Percentiles rank a stretch among this genome's conserved stretches.
These are phyloP conservation scores for Leishmania gerbilli DNA, from an alignment of 208 protist species.

Conservation along the genomic window DNA sequence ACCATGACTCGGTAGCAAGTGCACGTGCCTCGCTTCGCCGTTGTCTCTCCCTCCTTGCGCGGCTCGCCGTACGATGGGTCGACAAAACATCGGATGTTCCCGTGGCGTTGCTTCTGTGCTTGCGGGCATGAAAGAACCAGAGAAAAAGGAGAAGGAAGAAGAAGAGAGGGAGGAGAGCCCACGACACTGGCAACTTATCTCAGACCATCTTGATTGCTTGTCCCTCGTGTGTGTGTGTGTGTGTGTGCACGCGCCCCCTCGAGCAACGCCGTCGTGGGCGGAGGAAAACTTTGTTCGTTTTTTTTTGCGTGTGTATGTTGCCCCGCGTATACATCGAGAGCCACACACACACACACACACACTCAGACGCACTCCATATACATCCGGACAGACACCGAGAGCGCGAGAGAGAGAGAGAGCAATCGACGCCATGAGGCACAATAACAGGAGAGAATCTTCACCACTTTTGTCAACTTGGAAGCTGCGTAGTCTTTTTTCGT, in stretches of 20 bases:
- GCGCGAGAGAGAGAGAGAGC: background rate
- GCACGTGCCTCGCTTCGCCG: background rate
- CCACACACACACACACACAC: background rate
- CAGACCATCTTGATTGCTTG: background rate
- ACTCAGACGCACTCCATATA: background rate
- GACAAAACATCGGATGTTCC: background rate
- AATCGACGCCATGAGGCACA: background rate
- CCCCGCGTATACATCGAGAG: background rate
- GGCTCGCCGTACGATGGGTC: background rate
- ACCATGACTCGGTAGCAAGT: background rate
- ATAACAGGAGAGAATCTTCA: background rate
- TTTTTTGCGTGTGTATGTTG: background rate
- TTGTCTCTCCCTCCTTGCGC: background rate
- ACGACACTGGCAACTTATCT: too few relatives aligned
- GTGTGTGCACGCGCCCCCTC: background rate
- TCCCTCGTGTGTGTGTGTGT: background rate
- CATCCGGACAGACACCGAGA: background rate
- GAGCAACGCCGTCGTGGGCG: background rate
- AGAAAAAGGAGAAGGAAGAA: too few relatives aligned
- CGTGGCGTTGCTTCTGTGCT: background rate
- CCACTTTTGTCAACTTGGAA: background rate
- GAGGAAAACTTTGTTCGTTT: background rate
- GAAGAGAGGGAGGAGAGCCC: background rate
- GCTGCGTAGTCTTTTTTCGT: background rate
- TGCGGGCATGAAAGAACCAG: background rate